Evolutionary conservation across 768 basidiomycete species (phyloP).

Genomic region (Kwoniella heveanensis): DNA sequence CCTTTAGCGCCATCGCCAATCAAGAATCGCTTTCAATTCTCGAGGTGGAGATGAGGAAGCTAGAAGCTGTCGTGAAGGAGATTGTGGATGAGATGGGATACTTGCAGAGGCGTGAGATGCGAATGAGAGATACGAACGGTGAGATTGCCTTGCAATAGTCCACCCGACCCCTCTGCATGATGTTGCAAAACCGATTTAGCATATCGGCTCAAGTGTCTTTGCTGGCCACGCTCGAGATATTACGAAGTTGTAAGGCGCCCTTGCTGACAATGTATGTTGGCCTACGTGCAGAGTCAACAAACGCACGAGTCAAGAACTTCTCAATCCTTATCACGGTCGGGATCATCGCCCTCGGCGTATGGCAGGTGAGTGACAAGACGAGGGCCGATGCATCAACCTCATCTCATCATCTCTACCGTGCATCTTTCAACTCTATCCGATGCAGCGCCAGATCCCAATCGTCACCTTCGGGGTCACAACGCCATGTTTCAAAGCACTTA

Average conservation of each 20-base stretch:
- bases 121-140: conserved; percentile 88
- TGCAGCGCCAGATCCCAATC: no score
- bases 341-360: conserved; percentile 76
- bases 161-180: no score
- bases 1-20: conserved; percentile 87
- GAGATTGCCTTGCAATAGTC: conserved; percentile 53
- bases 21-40: conserved; percentile 93
- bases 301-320: conserved; percentile 86
- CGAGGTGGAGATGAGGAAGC: conserved; percentile 97
- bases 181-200: no score
- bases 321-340: conserved; percentile 82
- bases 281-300: conserved; percentile 76
- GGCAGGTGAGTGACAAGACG: conserved; percentile 71
- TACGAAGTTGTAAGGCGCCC: no score
- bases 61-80: conserved; percentile 92
- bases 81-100: conserved; percentile 91
- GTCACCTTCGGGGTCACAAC: no score
- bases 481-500: no score
- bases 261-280: not conserved
- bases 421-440: no score
- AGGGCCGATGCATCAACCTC: conserved; percentile 11
- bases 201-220: no score
- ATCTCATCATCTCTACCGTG: not conserved
- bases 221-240: no score
- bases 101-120: conserved; percentile 83